Evolutionary conservation across 108 stramenopile species (phyloP), one percentile per base, ranked within the genome.

Genomic region (Nannochloropsis gaditana): DNA sequence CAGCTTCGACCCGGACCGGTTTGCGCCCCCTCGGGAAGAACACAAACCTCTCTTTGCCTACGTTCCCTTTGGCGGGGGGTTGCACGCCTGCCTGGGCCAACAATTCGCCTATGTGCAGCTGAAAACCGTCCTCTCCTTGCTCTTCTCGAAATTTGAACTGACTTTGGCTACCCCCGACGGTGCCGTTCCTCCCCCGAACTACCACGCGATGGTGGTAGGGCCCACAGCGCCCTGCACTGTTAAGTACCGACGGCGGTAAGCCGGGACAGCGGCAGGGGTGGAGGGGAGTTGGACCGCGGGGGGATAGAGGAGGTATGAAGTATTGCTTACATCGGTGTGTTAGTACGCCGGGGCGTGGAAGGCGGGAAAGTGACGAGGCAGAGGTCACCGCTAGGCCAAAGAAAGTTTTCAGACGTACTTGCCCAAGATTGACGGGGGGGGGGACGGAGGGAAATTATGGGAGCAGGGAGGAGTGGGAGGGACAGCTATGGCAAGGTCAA

Each of bases 41-140:
- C 96, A 98, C 91, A 90, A 91, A 44, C 92, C 85, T 41, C 96
- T 96, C 42, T 99, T 94, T 90, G 93, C 97, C 19, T 98, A 96
- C 89, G 85, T 98, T 84, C 97, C 96, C 42, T 99, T 99, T 88
- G 99, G 99, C 81, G 97, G 95, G 47, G 99, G 99, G 31, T 93
- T 97, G 94, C 99, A 99, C 92, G 93, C 95, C 82, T 99, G 99
- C 90, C 97, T 98, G 95, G 99, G 99, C 80, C 97, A 98, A 92
- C 94, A 95, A 87, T 99, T 99, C 92, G 99, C 93, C n/a, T 96
- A 93, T 87, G 85, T 98, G 43, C 99, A 99, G 93, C 97, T 98
- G 82, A 98, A 98, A 93, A 98, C 97, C n/a, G 94, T 99, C 90
- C 43, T 99, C 59, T 94, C 95, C 82, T 91, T 97, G 41, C 87